Conservation (phyloP, 2,329 filamentous ascomycete species). For the Mycosphaerella sp. region DNA sequence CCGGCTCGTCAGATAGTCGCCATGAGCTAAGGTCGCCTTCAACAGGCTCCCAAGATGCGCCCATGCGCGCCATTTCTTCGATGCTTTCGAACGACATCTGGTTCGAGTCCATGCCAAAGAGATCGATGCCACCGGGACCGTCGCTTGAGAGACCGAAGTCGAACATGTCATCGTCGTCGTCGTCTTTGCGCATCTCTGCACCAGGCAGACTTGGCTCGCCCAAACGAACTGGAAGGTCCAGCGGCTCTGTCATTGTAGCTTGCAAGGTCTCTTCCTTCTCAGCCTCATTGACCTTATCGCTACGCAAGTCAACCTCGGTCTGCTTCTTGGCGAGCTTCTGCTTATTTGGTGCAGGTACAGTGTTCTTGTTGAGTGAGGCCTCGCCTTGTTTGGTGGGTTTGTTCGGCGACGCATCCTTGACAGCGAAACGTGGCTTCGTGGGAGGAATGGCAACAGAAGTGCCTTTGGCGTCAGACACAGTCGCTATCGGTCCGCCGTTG, state of each 20-base stretch:
- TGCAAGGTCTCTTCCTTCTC: constrained; percentile 28
- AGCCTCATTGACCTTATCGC: constrained; percentile 17
- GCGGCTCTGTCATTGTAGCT: constrained; percentile 29
- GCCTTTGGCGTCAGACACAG: constrained; percentile 22
- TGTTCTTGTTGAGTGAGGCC: constrained; percentile 14
- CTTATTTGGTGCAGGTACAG: constrained; percentile 10
- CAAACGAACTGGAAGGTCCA: constrained; percentile 14
- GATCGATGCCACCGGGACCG: background rate
- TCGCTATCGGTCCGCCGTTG: constrained; percentile 20
- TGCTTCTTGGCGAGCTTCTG: constrained; percentile 20
- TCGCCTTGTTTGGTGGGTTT: constrained; percentile 15
- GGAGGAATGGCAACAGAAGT: constrained; percentile 2
- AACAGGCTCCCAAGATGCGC: background rate
- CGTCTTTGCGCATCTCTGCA: constrained; percentile 4
- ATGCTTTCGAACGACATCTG: constrained; percentile 8
- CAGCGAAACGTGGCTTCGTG: constrained; percentile 14
- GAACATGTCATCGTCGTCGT: constrained; percentile 10
- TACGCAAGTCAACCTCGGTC: constrained; percentile 14
- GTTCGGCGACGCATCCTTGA: constrained; percentile 15
- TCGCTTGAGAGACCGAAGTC: constrained; percentile 6
- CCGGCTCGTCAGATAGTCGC: constrained; percentile 1
- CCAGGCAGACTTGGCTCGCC: constrained; percentile 3
- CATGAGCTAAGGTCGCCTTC: constrained; percentile 8
- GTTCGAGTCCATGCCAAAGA: constrained; percentile 4
- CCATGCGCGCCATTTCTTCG: constrained; percentile 4